Conservation (phyloP, 257 asterid species). For the Nemophila menziesii region DNA sequence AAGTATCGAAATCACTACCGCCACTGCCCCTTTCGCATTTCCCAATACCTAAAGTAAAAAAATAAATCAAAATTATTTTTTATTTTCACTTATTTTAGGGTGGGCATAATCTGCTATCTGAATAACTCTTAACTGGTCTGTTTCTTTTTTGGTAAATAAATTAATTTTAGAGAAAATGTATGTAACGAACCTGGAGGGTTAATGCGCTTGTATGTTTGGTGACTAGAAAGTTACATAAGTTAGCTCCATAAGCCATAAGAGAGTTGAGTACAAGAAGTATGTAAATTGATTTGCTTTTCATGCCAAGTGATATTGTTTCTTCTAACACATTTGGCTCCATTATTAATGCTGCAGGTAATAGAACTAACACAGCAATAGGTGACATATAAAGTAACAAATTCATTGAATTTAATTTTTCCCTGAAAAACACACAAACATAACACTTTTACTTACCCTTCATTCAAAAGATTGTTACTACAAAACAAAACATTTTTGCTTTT, state of each 20-base stretch:
- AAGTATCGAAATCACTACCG: conserved; percentile 92
- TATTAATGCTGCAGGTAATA: conserved; percentile 59
- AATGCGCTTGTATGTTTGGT: conserved; percentile 91
- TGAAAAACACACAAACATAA: conserved; percentile 16
- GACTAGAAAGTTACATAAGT: conserved; percentile 83
- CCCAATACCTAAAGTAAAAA: conserved; percentile 59
- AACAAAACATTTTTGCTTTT: neutral
- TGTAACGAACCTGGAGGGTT: conserved; percentile 75
- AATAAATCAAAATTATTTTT: neutral
- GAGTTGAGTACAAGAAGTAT: conserved; percentile 63
- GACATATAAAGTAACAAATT: conserved; percentile 94
- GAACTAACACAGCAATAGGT: conserved; percentile 71
- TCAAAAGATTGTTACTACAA: too few relatives aligned
- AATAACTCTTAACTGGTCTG: neutral
- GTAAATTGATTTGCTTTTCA: conserved; percentile 50
- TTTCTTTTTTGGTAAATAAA: neutral
- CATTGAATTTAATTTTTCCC: conserved; percentile 97
- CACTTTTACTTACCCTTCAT: neutral
- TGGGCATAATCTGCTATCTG: neutral
- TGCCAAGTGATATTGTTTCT: conserved; percentile 44
- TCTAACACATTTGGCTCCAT: conserved; percentile 78
- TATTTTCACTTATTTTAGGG: too few relatives aligned
- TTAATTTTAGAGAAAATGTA: neutral
- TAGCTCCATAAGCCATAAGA: conserved; percentile 81
- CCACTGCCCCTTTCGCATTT: conserved; percentile 99